A percentile compares a stretch with the other conserved stretches of the same genome.
These are phyloP conservation scores for Pseudisothecium myosuroides DNA, from an alignment of 225 moss, liverwort and hornwort genomes.

Conservation along the genomic window DNA sequence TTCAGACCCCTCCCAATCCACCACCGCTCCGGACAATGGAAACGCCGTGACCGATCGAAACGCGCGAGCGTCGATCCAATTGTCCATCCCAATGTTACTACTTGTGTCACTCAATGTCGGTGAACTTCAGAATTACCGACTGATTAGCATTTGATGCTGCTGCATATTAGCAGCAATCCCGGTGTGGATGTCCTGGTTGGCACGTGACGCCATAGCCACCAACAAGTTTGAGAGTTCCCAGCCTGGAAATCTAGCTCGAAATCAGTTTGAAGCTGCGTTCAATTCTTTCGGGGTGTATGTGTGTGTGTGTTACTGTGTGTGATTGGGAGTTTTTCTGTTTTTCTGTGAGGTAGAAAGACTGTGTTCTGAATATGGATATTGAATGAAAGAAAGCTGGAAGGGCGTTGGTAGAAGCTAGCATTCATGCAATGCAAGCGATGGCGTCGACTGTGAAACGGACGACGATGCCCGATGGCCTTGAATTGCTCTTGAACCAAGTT, in stretches of 20 bases:
- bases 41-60: neutral
- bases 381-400: neutral
- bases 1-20: neutral
- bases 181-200: neutral
- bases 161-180: neutral
- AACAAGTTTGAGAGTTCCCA: neutral
- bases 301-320: neutral
- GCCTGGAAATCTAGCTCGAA: neutral
- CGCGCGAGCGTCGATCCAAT: neutral
- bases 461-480: neutral
- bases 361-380: neutral
- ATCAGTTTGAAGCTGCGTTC: neutral
- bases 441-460: slow-evolving; percentile 1
- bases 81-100: neutral
- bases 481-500: slow-evolving; percentile 33
- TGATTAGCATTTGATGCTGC: neutral
- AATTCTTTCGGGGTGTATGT: neutral
- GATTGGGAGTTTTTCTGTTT: neutral
- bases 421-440: neutral
- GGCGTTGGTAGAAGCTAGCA: neutral
- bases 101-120: neutral
- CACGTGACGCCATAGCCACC: neutral
- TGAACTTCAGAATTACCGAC: neutral
- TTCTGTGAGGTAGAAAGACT: neutral
- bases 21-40: neutral